Evolutionary conservation across 2,329 filamentous ascomycete genomes (phyloP), one percentile per base, ranked within the genome.

Genomic region (Bipolaris bicolor): DNA sequence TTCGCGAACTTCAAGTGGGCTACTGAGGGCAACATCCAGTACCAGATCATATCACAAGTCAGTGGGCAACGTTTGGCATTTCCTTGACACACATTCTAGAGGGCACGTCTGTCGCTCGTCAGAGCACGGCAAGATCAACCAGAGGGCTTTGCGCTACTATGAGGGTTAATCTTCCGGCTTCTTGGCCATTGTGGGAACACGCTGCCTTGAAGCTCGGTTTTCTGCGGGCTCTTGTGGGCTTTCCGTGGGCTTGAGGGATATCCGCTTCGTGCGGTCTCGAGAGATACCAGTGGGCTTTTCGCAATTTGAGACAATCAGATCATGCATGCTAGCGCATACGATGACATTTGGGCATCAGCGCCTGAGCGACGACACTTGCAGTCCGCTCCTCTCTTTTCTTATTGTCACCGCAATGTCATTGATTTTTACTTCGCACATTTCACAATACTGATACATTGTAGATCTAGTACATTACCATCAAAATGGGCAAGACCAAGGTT

Each of bases 181-280:
- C 78, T 79, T 74, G 79, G 80, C 79, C 61, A 73, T 79, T 83
- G 81, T 82, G 81, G 81, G 80, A 81, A 82, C 81, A 81, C 81
- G 62, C 58, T 64, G 80, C 80, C 81, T 78, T 75, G 78, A 77
- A 71, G 64, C 44, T 63, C 65, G 68, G 67, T 75, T 74, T 71
- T 75, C 74, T 78, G 78, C 80, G 78, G 78, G 79, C 79, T 74
- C 71, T 76, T 75, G 74, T 76, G 75, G 77, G 78, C 75, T 76
- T 76, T 74, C 70, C 69, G 76, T 76, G 77, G 76, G 76, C 76
- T 77, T 76, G 76, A 77, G 73, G 75, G 73, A 67, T 72, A 67
- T 66, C 70, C 70, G 70, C 68, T 71, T 73, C 61, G 68, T 56
- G 74, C 71, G 69, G 69, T 68, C 68, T 74, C 72, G 71, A 76